These are phyloP conservation scores for Populus alba DNA, from an alignment of 345 rosid species.

Conservation along the genomic window DNA sequence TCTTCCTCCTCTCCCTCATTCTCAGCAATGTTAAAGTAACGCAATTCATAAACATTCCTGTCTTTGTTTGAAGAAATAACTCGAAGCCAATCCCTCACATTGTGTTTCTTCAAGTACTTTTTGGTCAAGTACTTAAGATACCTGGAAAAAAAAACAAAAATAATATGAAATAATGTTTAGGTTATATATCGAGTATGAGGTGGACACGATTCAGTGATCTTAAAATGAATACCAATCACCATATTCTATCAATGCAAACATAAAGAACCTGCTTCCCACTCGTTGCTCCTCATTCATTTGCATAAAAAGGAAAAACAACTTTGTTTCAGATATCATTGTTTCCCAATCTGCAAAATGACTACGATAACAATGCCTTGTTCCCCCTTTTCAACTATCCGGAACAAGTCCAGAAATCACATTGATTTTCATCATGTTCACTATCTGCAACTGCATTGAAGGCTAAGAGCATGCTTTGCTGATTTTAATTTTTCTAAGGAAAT, in stretches of 20 bases:
- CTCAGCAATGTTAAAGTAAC: slow-evolving; percentile 31
- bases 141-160: background rate
- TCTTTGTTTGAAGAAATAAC: slow-evolving; percentile 35
- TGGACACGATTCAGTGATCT: background rate
- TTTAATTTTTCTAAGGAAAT: background rate
- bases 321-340: background rate
- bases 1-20: slow-evolving; percentile 32
- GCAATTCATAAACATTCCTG: slow-evolving; percentile 27
- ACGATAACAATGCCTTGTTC: background rate
- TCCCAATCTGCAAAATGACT: background rate
- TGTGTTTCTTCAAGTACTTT: slow-evolving; percentile 35
- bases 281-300: background rate
- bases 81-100: slow-evolving; percentile 32
- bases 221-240: background rate
- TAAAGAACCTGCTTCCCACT: background rate
- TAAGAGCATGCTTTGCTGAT: background rate
- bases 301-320: background rate
- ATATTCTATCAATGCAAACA: background rate
- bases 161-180: background rate
- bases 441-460: background rate
- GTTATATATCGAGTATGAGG: background rate
- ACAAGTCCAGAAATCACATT: background rate
- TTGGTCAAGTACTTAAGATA: slow-evolving; percentile 33
- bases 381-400: background rate
- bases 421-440: background rate